Evolutionary conservation across 768 basidiomycete species (phyloP), one percentile per base, ranked within the genome.

Genomic region (Pisolithus marmoratus): DNA sequence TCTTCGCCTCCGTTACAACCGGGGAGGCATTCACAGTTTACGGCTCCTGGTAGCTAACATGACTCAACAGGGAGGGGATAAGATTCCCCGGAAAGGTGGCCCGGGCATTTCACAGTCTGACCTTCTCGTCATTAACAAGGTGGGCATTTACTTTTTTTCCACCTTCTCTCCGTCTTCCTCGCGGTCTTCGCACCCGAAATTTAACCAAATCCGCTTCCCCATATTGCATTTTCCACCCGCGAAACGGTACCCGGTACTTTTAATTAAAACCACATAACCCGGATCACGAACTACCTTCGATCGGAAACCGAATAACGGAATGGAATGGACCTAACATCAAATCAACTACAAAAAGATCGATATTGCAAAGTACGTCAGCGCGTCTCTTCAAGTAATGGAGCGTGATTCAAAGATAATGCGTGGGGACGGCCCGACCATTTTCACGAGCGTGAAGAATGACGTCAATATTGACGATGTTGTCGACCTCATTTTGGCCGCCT

Each of bases 71-170:
- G 95, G 96, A 9, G 95, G 95, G 1, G 95, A 99, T 72, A 99
- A 99, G 71, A 94, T 99, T 56, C 96, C 96, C 20, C 78, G 95
- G 22, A 99, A 99, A 73, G 95, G 96, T 5, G 96, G 95, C 1
- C 96, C 95, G 2, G 96, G 95, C 9, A 97, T 99, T 58, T 94
- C 93, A 1, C 89, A 94, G 63, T 95, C 93, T 1, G 96, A 98
- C 71, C 74, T 99, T 11, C 73, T 99, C 49, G 83, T 99, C 23
- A 83, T 98, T 60, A 98, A 98, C 76, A 99, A 99, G 79, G 94
- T 86, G 22, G 17, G 23, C 19, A 24, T 22, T 29, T 38, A 38
- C 24, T 17, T 46, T 24, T 46, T 37, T 34, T 46, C 48, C 55
- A 26, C 49, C 8, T n/a, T 26, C 17, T 41, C 26, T 42, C 20